Evolutionary conservation across 73 alveolate genomes (phyloP).

Genomic region (Stentor coeruleus): DNA sequence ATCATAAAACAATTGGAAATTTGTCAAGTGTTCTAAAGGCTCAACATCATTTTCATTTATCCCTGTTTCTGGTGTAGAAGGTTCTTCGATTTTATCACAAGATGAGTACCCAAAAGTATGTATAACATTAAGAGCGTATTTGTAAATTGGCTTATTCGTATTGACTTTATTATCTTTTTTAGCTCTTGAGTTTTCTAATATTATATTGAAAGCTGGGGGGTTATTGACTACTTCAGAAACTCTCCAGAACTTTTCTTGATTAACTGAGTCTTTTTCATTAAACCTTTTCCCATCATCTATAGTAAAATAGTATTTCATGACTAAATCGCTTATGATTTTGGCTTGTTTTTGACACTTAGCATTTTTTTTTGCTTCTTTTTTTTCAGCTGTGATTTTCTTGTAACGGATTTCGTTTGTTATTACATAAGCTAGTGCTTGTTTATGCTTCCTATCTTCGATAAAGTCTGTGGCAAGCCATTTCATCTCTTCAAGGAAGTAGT

Average conservation of each 20-base stretch:
- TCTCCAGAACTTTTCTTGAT: slow-evolving; percentile 1
- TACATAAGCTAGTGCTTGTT: neutral
- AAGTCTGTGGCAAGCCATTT: slow-evolving; percentile 13
- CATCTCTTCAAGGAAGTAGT: slow-evolving; percentile 19
- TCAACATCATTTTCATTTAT: neutral
- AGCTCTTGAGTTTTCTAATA: neutral
- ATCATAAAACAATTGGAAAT: neutral
- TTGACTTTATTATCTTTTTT: neutral
- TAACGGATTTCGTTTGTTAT: neutral
- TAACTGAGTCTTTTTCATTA: neutral
- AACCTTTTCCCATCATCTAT: slow-evolving; percentile 11
- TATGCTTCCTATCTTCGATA: slow-evolving; percentile 18
- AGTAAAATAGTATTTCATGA: neutral
- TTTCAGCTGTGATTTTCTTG: neutral
- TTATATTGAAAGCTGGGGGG: neutral
- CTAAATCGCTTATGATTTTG: slow-evolving; percentile 7
- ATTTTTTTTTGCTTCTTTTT: neutral
- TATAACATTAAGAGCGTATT: neutral
- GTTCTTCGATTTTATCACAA: neutral
- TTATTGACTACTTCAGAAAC: neutral
- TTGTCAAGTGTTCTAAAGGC: neutral
- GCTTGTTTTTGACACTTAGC: neutral
- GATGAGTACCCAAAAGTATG: neutral
- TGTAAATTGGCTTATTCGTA: neutral
- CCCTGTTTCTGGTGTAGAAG: slow-evolving; percentile 23